phyloP scores from a whole-genome alignment of 768 basidiomycete genomes.

The Russula griseocarnosa region DNA sequence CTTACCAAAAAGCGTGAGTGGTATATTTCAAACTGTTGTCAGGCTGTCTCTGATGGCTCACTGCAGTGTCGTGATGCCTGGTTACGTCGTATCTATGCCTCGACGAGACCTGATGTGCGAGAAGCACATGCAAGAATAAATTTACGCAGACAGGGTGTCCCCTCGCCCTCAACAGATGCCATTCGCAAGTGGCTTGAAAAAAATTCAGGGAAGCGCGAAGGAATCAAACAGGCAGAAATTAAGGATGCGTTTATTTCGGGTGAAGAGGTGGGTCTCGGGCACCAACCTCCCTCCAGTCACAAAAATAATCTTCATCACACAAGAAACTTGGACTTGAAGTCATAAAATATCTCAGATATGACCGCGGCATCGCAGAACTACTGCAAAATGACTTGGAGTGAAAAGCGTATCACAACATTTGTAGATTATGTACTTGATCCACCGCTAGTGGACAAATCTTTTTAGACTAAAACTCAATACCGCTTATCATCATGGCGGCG shows the following conservation, averaged over 20 bases:
- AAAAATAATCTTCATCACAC: not conserved
- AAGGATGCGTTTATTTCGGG: not conserved
- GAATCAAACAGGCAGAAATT: not conserved
- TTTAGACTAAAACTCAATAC: slow-evolving; percentile 34
- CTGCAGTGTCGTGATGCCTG: not conserved
- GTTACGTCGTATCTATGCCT: not conserved
- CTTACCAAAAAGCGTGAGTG: not conserved
- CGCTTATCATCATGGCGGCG: slow-evolving; percentile 34
- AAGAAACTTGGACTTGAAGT: slow-evolving; percentile 1
- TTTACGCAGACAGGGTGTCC: not conserved
- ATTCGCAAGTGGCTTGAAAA: not conserved
- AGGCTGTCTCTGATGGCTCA: not conserved
- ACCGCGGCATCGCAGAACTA: not conserved
- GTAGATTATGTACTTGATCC: slow-evolving; percentile 7
- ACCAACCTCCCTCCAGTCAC: not conserved
- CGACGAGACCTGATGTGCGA: not conserved
- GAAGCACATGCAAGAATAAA: not conserved
- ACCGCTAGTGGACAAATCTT: not conserved
- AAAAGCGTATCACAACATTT: not conserved
- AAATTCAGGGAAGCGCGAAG: not conserved
- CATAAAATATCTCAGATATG: not conserved
- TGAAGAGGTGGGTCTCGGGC: slow-evolving; percentile 3
- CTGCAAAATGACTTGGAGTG: not conserved
- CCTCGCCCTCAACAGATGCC: not conserved
- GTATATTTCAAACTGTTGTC: too few species aligned